These are phyloP conservation scores for Volutella citrinella DNA, from an alignment of 2,329 filamentous ascomycete genomes.

Conservation along the genomic window DNA sequence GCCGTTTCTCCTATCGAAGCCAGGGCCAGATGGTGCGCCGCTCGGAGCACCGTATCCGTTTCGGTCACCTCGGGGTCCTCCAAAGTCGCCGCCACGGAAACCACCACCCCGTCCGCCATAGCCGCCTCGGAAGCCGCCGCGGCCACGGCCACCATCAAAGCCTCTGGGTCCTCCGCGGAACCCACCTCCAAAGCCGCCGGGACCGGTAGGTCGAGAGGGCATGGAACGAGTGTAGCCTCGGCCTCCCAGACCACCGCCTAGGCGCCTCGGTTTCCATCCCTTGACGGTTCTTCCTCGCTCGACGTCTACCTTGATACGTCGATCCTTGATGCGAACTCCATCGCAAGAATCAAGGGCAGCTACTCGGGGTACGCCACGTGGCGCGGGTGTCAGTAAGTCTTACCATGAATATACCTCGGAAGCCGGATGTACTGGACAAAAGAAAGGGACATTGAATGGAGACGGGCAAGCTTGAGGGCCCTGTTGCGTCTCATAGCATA, in stretches of 20 bases:
- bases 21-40: slow-evolving; percentile 60
- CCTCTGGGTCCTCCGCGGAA: slow-evolving; percentile 46
- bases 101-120: slow-evolving; percentile 56
- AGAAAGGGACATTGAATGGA: slow-evolving; percentile 28
- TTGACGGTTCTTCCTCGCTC: slow-evolving; percentile 93
- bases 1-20: slow-evolving; percentile 47
- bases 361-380: slow-evolving; percentile 58
- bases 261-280: slow-evolving; percentile 87
- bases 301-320: slow-evolving; percentile 90
- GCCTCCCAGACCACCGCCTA: slow-evolving; percentile 88
- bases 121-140: slow-evolving; percentile 47
- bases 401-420: slow-evolving; percentile 43
- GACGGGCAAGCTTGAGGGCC: slow-evolving; percentile 59
- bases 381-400: slow-evolving; percentile 68
- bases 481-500: slow-evolving; percentile 44
- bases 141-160: slow-evolving; percentile 42
- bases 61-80: slow-evolving; percentile 34
- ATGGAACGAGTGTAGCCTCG: slow-evolving; percentile 86
- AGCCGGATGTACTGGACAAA: slow-evolving; percentile 20
- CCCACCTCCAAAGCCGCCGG: slow-evolving; percentile 56
- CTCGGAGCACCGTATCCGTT: slow-evolving; percentile 52
- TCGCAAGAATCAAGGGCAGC: slow-evolving; percentile 86
- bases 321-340: slow-evolving; percentile 88
- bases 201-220: slow-evolving; percentile 66
- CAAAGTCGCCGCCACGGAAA: slow-evolving; percentile 46